A percentile compares a stretch with the other conserved stretches of the same genome.
Conservation (phyloP, 768 basidiomycete genomes). For the Heimioporus sp. region DNA sequence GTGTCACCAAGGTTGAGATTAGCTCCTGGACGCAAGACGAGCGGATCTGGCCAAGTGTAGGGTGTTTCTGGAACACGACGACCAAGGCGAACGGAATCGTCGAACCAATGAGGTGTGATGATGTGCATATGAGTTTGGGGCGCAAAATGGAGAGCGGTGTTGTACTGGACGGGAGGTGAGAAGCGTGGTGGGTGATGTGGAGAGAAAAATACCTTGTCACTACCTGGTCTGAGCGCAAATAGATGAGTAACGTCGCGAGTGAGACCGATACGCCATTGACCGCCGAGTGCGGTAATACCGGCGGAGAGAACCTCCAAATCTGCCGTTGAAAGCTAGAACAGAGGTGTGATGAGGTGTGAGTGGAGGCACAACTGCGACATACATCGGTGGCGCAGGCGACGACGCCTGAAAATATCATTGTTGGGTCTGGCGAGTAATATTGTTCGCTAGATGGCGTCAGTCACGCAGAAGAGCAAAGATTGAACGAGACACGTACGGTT, state of each 20-base stretch:
- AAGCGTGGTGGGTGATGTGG: not conserved
- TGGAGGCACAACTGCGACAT: conserved; percentile 12
- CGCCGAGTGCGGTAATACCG: conserved; percentile 73
- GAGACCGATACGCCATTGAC: conserved; percentile 73
- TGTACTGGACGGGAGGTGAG: conserved; percentile 30
- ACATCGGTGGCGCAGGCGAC: conserved; percentile 72
- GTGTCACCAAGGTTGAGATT: conserved; percentile 15
- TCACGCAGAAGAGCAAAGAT: not conserved
- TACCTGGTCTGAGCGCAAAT: conserved; percentile 54
- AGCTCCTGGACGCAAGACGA: conserved; percentile 36
- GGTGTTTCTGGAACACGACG: conserved; percentile 47
- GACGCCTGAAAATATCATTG: conserved; percentile 80
- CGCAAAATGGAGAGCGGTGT: conserved; percentile 55
- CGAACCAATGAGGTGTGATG: conserved; percentile 92
- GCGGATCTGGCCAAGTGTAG: conserved; percentile 77
- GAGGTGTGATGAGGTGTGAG: not conserved
- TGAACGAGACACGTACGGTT: conserved; percentile 44
- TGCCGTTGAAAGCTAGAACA: conserved; percentile 47
- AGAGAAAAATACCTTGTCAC: conserved; percentile 37
- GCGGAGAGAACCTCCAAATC: conserved; percentile 75
- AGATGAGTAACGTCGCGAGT: conserved; percentile 89
- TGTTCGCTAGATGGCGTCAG: conserved; percentile 37
- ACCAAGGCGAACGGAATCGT: conserved; percentile 67
- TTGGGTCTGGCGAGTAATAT: conserved; percentile 75
- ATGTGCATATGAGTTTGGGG: conserved; percentile 59